Evolutionary conservation across 495 filamentous ascomycete species (phyloP).

Genomic region (Xylaria intraflava): DNA sequence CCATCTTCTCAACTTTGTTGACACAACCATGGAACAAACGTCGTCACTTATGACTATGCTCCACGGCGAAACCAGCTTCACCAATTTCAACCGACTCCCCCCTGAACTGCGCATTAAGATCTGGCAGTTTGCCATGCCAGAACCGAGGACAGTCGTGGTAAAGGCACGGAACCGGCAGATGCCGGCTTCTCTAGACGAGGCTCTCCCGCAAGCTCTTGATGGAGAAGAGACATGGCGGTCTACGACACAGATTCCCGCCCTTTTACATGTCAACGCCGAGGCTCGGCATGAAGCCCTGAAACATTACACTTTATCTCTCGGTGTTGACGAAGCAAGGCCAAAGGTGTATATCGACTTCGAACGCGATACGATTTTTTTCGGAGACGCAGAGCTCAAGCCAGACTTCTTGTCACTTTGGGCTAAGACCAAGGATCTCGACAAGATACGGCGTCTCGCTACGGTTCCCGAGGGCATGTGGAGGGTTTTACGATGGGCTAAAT

Average conservation of each 20-base stretch:
- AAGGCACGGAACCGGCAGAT: conserved; percentile 14
- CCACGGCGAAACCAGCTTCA: conserved; percentile 24
- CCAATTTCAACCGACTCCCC: conserved; percentile 36
- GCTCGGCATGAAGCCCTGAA: conserved; percentile 28
- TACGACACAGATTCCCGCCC: conserved; percentile 21
- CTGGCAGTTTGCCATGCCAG: conserved; percentile 30
- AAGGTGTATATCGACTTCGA: conserved; percentile 29
- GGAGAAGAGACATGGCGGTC: conserved; percentile 21
- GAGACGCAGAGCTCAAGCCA: conserved; percentile 18
- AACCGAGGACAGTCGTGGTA: conserved; percentile 18
- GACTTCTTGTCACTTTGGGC: conserved; percentile 21
- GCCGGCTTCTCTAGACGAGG: conserved; percentile 21
- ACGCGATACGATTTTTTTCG: conserved; percentile 29
- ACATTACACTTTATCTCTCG: conserved; percentile 29
- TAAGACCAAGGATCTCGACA: conserved; percentile 15
- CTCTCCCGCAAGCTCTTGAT: conserved; percentile 7
- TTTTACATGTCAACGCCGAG: conserved; percentile 30
- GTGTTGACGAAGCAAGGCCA: conserved; percentile 24
- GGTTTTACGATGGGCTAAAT: conserved; percentile 21
- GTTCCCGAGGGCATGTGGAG: conserved; percentile 25
- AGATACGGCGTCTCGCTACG: conserved; percentile 19
- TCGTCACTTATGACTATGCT: conserved; percentile 8
- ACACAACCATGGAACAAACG: conserved; percentile 19
- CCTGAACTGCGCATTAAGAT: conserved; percentile 43
- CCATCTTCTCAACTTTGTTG: conserved; percentile 13